Evolutionary conservation across 495 filamentous ascomycete species (phyloP).

Genomic region (Niebla homalea): DNA sequence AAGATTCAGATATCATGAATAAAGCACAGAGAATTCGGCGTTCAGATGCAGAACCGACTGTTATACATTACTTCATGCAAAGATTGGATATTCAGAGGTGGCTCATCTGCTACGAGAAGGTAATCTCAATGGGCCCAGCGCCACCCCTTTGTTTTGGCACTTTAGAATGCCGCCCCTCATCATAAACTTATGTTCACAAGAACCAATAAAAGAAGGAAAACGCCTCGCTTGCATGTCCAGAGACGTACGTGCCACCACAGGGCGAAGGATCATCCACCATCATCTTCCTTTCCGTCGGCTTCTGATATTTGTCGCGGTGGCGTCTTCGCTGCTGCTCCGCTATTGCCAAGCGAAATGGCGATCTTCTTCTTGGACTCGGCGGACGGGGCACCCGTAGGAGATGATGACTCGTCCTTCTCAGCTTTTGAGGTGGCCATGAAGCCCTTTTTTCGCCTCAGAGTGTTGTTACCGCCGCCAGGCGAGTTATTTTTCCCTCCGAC

Average conservation of each 20-base stretch:
- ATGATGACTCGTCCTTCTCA: conserved; percentile 1
- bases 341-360: conserved; percentile 19
- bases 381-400: not conserved
- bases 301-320: not conserved
- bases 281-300: conserved; percentile 1
- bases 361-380: conserved; percentile 21
- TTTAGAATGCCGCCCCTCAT: too few species aligned
- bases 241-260: too few species aligned
- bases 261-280: not conserved
- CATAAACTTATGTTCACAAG: too few species aligned
- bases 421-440: conserved; percentile 10
- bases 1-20: too few species aligned
- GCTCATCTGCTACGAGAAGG: too few species aligned
- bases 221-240: not conserved
- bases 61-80: too few species aligned
- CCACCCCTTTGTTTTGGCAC: too few species aligned
- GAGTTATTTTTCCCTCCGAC: conserved; percentile 11
- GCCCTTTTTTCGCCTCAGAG: conserved; percentile 30
- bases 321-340: not conserved
- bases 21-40: too few species aligned
- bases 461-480: not conserved
- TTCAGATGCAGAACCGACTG: too few species aligned
- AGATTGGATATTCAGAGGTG: too few species aligned
- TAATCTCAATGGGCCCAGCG: too few species aligned
- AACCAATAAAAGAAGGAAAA: not conserved